Evolutionary conservation across 805 yeast genomes (phyloP).

Genomic region (Kluyveromyces aestuarii): DNA sequence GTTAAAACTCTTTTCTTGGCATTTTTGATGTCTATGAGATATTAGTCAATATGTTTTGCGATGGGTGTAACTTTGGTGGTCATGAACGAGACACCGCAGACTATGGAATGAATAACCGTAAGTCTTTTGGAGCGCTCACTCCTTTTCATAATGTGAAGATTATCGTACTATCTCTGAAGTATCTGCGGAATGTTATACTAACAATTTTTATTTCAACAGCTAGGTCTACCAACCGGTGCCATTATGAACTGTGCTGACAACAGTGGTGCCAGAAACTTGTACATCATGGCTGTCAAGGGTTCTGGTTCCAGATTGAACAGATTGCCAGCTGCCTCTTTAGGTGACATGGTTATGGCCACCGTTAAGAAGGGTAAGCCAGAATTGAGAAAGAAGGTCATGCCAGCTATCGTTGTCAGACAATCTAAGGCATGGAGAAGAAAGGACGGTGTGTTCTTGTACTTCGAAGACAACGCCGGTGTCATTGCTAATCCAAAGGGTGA

Average conservation of each 20-base stretch:
- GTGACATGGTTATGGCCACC: constrained; percentile 99
- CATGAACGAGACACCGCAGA: no score
- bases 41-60: not conserved
- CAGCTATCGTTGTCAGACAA: constrained; percentile 99
- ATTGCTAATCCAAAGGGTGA: constrained; percentile 99
- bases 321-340: constrained; percentile 99
- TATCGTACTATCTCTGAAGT: not conserved
- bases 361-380: constrained; percentile 99
- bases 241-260: constrained; percentile 99
- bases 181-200: constrained; percentile 7
- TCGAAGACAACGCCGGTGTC: constrained; percentile 99
- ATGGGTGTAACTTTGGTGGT: not conserved
- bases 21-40: no score
- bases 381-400: constrained; percentile 99
- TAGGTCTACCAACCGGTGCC: constrained; percentile 99
- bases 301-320: constrained; percentile 99
- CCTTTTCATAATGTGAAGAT: not conserved
- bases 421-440: constrained; percentile 99
- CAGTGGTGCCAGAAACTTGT: constrained; percentile 99
- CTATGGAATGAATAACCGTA: no score
- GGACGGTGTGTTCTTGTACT: constrained; percentile 99
- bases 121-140: no score
- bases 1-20: no score
- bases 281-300: constrained; percentile 98
- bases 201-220: constrained; percentile 37